Evolutionary conservation across 192 early-diverging fungal genomes (phyloP).

Genomic region (Mortierella hygrophila): DNA sequence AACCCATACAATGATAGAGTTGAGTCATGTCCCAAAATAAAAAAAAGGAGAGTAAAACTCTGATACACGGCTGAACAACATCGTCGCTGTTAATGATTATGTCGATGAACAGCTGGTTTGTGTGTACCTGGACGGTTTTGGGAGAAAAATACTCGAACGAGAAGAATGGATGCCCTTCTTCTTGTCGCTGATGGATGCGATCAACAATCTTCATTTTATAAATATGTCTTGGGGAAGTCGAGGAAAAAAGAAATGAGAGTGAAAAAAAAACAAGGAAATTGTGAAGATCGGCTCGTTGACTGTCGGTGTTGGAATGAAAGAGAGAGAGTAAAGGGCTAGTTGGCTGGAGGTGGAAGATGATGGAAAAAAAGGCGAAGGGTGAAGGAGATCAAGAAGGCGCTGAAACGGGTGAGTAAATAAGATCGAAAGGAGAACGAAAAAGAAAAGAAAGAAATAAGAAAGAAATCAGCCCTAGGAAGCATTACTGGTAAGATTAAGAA

Average conservation of each 20-base stretch:
- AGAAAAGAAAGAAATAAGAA: neutral
- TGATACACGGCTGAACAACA: no score
- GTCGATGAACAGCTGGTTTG: neutral
- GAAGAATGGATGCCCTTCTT: slow-evolving; percentile 76
- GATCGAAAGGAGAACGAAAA: neutral
- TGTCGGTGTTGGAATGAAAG: neutral
- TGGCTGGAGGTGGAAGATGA: no score
- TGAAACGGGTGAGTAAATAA: neutral
- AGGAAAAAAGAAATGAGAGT: neutral
- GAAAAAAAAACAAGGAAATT: neutral
- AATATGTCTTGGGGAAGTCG: neutral
- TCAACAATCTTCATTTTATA: slow-evolving; percentile 76
- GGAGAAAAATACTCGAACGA: slow-evolving; percentile 98
- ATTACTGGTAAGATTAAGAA: neutral
- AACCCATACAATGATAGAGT: neutral
- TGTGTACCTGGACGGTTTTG: slow-evolving; percentile 79
- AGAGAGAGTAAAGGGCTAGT: neutral
- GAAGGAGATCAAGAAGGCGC: neutral
- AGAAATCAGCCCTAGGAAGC: neutral
- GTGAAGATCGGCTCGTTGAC: neutral
- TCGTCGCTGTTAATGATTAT: neutral
- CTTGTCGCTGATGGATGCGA: slow-evolving; percentile 72
- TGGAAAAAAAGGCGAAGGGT: neutral
- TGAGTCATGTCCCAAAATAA: neutral
- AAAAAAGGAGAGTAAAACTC: no score